phyloP scores from a whole-genome alignment of 192 early-diverging fungal genomes.

The Coemansia sp. region DNA sequence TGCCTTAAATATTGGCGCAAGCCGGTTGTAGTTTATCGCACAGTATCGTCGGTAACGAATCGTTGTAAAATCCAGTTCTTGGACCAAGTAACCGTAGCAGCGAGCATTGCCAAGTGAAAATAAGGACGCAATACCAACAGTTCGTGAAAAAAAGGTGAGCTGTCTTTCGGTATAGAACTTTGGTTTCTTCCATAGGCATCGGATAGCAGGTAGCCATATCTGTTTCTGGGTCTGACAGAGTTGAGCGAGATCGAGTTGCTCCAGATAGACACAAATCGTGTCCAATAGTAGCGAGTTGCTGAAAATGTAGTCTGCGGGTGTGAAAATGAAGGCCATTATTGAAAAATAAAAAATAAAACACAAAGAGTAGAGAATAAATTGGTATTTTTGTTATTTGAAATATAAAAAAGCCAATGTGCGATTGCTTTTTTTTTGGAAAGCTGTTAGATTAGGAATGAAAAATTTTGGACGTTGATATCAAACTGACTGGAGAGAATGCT shows the following conservation, averaged over 20 bases:
- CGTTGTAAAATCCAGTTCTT: constrained; percentile 17
- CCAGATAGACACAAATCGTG: not conserved
- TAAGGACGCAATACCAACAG: not conserved
- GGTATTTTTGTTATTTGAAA: too few relatives aligned
- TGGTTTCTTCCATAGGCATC: constrained; percentile 11
- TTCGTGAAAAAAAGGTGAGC: not conserved
- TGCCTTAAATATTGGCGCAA: constrained; percentile 8
- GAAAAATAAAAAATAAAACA: too few relatives aligned
- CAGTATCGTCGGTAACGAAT: constrained; percentile 8
- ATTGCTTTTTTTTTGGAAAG: too few relatives aligned
- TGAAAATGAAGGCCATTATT: too few relatives aligned
- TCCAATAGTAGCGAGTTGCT: too few relatives aligned
- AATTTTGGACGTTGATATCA: too few relatives aligned
- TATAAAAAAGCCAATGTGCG: too few relatives aligned
- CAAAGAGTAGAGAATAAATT: too few relatives aligned
- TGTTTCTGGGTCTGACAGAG: not conserved
- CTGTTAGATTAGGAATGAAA: too few relatives aligned
- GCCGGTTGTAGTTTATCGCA: not conserved
- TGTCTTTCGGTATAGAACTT: not conserved
- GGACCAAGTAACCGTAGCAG: constrained; percentile 23
- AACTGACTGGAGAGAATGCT: too few relatives aligned
- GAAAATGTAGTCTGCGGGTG: too few relatives aligned
- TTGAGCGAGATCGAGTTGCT: not conserved
- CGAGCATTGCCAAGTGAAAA: not conserved
- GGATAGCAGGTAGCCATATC: constrained; percentile 10